Percentiles rank a stretch among this genome's conserved stretches.
phyloP scores from a whole-genome alignment of 2,329 filamentous ascomycete genomes.

The Ophiostoma novo-ulmi region DNA sequence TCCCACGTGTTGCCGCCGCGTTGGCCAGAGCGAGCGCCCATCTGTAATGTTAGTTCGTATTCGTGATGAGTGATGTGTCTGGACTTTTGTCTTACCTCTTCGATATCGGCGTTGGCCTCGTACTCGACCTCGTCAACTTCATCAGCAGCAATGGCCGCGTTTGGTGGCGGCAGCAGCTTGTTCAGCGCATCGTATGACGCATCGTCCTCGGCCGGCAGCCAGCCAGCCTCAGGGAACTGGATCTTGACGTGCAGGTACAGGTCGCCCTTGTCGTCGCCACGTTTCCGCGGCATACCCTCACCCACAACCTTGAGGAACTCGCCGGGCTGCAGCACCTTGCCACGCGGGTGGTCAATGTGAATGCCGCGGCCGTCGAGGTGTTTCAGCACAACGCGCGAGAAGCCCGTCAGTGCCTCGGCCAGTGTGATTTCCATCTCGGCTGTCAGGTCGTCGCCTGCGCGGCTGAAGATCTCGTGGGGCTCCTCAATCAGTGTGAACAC shows the following conservation, averaged over 20 bases:
- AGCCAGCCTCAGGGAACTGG: conserved; percentile 81
- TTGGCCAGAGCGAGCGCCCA: conserved; percentile 67
- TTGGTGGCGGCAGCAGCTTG: conserved; percentile 67
- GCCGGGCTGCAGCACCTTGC: conserved; percentile 74
- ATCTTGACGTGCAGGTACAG: conserved; percentile 82
- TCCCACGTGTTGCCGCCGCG: conserved; percentile 62
- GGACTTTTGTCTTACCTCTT: conserved; percentile 52
- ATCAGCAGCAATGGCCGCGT: conserved; percentile 59
- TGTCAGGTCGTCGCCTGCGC: conserved; percentile 77
- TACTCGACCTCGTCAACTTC: conserved; percentile 78
- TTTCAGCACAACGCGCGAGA: conserved; percentile 82
- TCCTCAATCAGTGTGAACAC: conserved; percentile 82
- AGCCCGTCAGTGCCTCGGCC: conserved; percentile 78
- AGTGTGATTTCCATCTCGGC: conserved; percentile 77
- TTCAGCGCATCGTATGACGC: conserved; percentile 57
- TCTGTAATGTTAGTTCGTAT: conserved; percentile 39
- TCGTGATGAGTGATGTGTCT: not conserved
- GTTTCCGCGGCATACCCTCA: conserved; percentile 93
- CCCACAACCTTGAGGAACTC: conserved; percentile 80
- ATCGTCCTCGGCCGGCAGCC: conserved; percentile 63
- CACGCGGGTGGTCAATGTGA: conserved; percentile 69
- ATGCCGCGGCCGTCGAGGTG: conserved; percentile 94
- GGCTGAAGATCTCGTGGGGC: conserved; percentile 73
- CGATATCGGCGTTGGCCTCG: conserved; percentile 75
- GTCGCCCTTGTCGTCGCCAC: conserved; percentile 76